phyloP scores from a whole-genome alignment of 2,329 filamentous ascomycete species.

The Ascochyta rabiei region DNA sequence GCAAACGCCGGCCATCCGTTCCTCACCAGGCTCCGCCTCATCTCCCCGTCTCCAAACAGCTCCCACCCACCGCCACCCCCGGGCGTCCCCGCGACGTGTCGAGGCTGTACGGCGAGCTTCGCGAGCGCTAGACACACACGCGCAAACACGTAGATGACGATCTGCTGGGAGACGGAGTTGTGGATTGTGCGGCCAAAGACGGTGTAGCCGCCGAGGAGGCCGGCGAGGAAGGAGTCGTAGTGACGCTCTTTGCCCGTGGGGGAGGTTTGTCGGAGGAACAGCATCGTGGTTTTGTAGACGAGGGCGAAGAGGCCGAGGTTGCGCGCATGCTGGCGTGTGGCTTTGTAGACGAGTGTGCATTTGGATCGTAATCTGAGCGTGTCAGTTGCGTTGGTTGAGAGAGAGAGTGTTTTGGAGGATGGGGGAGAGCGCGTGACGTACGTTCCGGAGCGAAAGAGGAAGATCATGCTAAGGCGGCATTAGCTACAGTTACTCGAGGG shows the following conservation, averaged over 20 bases:
- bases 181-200: slow-evolving; percentile 85
- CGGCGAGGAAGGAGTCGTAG: slow-evolving; percentile 85
- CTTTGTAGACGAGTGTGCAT: slow-evolving; percentile 75
- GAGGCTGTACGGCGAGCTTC: slow-evolving; percentile 76
- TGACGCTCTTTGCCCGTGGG: slow-evolving; percentile 64
- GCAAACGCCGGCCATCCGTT: slow-evolving; percentile 95
- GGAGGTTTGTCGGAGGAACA: slow-evolving; percentile 68
- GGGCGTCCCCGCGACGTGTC: slow-evolving; percentile 45
- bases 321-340: slow-evolving; percentile 85
- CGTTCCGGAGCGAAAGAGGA: slow-evolving; percentile 92
- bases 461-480: slow-evolving; percentile 75
- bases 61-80: slow-evolving; percentile 46
- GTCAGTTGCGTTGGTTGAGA: slow-evolving; percentile 7
- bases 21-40: slow-evolving; percentile 49
- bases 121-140: slow-evolving; percentile 85
- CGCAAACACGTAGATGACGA: slow-evolving; percentile 97
- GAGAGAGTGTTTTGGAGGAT: neutral
- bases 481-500: neutral
- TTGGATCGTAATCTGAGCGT: slow-evolving; percentile 73
- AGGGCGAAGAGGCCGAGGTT: slow-evolving; percentile 92
- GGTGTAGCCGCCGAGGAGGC: slow-evolving; percentile 86
- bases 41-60: slow-evolving; percentile 44
- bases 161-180: slow-evolving; percentile 89
- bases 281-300: slow-evolving; percentile 85
- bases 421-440: slow-evolving; percentile 53